Evolutionary conservation across 345 rosid species (phyloP).

Genomic region (Alliaria petiolata): DNA sequence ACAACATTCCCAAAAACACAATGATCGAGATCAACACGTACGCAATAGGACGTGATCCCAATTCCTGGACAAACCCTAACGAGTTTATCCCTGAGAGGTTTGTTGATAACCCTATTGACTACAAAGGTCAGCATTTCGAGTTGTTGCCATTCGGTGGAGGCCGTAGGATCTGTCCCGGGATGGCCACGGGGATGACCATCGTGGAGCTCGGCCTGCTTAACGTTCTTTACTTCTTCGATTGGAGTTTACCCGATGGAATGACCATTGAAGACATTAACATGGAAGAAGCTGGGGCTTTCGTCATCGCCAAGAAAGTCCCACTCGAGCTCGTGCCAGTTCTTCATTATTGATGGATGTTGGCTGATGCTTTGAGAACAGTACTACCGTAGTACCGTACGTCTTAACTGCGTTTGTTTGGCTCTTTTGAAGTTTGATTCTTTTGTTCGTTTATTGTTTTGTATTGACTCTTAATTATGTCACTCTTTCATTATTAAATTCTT

Average conservation of each 20-base stretch:
- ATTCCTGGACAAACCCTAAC: slow-evolving; percentile 37
- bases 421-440: too few relatives aligned
- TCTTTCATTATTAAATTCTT: too few relatives aligned
- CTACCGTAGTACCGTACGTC: too few relatives aligned
- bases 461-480: too few relatives aligned
- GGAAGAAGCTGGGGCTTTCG: slow-evolving; percentile 31
- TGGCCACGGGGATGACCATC: slow-evolving; percentile 29
- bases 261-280: slow-evolving; percentile 17
- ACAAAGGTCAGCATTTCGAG: slow-evolving; percentile 45
- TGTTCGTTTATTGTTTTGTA: too few relatives aligned
- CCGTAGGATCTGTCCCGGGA: slow-evolving; percentile 47
- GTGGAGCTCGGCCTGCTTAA: slow-evolving; percentile 36
- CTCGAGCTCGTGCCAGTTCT: slow-evolving; percentile 14
- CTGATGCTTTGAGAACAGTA: too few relatives aligned
- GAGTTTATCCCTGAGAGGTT: slow-evolving; percentile 47
- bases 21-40: slow-evolving; percentile 41
- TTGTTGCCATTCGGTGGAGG: slow-evolving; percentile 51
- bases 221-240: slow-evolving; percentile 35
- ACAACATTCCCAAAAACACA: slow-evolving; percentile 34
- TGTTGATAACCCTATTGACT: slow-evolving; percentile 32
- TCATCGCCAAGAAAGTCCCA: slow-evolving; percentile 14
- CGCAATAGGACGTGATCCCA: slow-evolving; percentile 47
- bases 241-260: slow-evolving; percentile 37
- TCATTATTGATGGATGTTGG: not conserved
- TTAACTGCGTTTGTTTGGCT: too few relatives aligned